Conservation (phyloP, 2,329 filamentous ascomycete genomes). For the Colletotrichum chrysophilum region DNA sequence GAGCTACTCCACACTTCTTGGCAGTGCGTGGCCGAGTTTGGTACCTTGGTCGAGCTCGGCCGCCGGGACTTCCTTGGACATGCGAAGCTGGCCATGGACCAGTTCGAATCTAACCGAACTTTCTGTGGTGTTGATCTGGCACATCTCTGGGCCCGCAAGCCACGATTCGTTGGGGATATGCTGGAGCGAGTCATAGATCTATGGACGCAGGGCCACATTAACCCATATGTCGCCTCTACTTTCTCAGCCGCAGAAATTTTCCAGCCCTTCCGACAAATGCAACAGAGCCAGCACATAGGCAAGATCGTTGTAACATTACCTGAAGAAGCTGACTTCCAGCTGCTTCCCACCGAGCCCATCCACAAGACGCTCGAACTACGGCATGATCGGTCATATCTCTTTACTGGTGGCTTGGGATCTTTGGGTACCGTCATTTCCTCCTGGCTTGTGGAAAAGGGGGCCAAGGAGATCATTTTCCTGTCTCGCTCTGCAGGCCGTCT, state of each 20-base stretch:
- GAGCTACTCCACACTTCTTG: slow-evolving; percentile 47
- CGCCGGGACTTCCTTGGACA: slow-evolving; percentile 46
- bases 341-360: not conserved
- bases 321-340: not conserved
- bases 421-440: slow-evolving; percentile 29
- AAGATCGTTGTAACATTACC: slow-evolving; percentile 43
- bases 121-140: slow-evolving; percentile 39
- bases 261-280: slow-evolving; percentile 49
- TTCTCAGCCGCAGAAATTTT: slow-evolving; percentile 31
- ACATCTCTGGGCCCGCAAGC: not conserved
- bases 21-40: slow-evolving; percentile 49
- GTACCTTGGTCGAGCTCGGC: slow-evolving; percentile 50
- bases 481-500: slow-evolving; percentile 24
- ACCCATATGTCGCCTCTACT: not conserved
- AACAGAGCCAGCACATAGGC: slow-evolving; percentile 47
- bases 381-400: slow-evolving; percentile 27
- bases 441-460: slow-evolving; percentile 34
- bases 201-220: not conserved
- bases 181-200: not conserved
- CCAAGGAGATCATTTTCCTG: slow-evolving; percentile 29
- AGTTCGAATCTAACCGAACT: slow-evolving; percentile 42
- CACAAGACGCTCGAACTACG: not conserved
- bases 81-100: slow-evolving; percentile 47
- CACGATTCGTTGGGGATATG: not conserved
- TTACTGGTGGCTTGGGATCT: slow-evolving; percentile 36